These are phyloP conservation scores for Rosa persica DNA, from an alignment of 306 rosid genomes.

Conservation along the genomic window DNA sequence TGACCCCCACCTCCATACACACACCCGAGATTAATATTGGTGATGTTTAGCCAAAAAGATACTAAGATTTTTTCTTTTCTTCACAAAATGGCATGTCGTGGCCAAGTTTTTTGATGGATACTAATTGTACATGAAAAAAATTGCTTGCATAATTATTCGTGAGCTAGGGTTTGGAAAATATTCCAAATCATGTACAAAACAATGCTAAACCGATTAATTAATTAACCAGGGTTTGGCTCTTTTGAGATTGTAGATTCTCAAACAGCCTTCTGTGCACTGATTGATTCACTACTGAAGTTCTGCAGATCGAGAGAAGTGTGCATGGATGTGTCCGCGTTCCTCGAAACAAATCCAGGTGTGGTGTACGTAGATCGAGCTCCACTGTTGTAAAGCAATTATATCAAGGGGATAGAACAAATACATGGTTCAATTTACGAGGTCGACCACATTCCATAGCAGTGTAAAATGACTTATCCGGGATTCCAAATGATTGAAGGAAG, in stretches of 20 bases:
- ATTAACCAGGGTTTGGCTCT: neutral
- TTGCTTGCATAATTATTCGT: neutral
- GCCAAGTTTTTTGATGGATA: no score
- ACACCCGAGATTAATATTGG: neutral
- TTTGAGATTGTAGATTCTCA: neutral
- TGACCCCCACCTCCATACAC: neutral
- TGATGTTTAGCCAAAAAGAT: neutral
- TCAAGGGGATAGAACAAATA: neutral
- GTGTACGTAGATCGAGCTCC: slow-evolving; percentile 6
- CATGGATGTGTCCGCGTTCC: neutral
- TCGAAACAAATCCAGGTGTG: slow-evolving; percentile 6
- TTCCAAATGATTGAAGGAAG: slow-evolving; percentile 9
- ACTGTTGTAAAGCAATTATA: neutral
- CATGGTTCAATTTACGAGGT: slow-evolving; percentile 25
- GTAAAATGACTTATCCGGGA: neutral
- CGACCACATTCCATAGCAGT: neutral
- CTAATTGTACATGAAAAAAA: neutral
- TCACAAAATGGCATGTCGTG: no score
- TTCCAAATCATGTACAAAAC: neutral
- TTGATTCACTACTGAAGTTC: neutral
- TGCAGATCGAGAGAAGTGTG: neutral
- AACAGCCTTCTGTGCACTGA: neutral
- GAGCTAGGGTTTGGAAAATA: neutral
- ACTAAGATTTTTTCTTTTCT: no score
- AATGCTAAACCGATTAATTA: neutral